Conservation (phyloP, 106 monocot species). For the Dactylorhiza incarnata region DNA sequence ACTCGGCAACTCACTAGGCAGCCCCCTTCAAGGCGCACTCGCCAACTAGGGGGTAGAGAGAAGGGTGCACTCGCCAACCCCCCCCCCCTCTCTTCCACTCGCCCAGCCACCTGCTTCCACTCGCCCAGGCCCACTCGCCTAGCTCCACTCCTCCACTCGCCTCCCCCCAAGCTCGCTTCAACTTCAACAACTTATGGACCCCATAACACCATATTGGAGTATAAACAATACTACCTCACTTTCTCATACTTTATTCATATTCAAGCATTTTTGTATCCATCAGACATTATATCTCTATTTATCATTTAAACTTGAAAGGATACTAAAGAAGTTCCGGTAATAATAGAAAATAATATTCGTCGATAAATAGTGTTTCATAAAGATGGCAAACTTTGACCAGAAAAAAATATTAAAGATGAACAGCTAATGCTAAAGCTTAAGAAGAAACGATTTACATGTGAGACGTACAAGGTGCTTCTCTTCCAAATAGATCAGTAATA, state of each 20-base stretch:
- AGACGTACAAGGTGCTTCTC: conserved; percentile 47
- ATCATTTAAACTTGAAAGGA: neutral
- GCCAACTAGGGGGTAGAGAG: too few relatives aligned
- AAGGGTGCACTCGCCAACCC: too few relatives aligned
- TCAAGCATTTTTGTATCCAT: neutral
- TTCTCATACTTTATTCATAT: neutral
- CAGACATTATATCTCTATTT: neutral
- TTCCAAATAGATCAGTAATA: conserved; percentile 43
- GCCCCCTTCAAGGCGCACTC: too few relatives aligned
- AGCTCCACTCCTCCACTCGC: neutral
- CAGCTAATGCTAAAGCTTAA: neutral
- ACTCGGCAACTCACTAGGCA: too few relatives aligned
- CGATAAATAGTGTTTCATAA: too few relatives aligned
- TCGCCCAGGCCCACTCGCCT: too few relatives aligned
- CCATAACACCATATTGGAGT: neutral
- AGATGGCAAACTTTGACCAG: neutral
- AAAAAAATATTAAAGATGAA: neutral
- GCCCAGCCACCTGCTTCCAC: neutral
- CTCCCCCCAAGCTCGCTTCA: too few relatives aligned
- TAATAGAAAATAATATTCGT: neutral
- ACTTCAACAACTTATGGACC: neutral
- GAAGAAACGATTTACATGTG: conserved; percentile 22
- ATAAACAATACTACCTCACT: neutral
- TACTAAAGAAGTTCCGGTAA: neutral
- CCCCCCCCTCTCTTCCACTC: neutral